Percentiles rank a stretch among this genome's conserved stretches.
Evolutionary conservation across 352 stramenopile species (phyloP).

Genomic region (Phytophthora palmivora): DNA sequence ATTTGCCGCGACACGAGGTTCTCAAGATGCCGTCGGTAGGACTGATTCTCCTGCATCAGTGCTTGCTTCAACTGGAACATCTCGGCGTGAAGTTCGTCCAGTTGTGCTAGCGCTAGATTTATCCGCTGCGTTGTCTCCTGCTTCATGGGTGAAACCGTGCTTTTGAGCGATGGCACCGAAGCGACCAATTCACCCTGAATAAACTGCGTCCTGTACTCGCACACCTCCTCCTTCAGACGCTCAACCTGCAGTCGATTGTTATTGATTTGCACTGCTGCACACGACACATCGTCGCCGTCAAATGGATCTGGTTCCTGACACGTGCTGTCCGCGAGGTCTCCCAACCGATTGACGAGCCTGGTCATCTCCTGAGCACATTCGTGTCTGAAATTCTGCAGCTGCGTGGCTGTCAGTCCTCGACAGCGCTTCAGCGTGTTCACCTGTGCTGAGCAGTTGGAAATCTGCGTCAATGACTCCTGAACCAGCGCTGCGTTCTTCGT

Average conservation of each 20-base stretch:
- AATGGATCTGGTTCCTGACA: constrained; percentile 20
- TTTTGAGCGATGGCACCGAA: constrained; percentile 1
- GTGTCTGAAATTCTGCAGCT: constrained; percentile 51
- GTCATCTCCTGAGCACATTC: constrained; percentile 62
- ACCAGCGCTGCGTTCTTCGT: constrained; percentile 55
- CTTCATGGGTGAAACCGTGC: constrained; percentile 2
- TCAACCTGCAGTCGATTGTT: constrained; percentile 35
- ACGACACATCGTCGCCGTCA: constrained; percentile 15
- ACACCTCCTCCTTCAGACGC: constrained; percentile 34
- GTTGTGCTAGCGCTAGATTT: constrained; percentile 47
- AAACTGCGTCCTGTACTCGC: constrained; percentile 24
- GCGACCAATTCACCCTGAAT: constrained; percentile 7
- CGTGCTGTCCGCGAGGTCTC: constrained; percentile 34
- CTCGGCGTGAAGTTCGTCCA: constrained; percentile 55
- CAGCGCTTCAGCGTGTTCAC: constrained; percentile 50
- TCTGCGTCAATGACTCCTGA: constrained; percentile 57
- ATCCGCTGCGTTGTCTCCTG: constrained; percentile 44
- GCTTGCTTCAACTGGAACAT: constrained; percentile 65
- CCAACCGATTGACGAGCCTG: constrained; percentile 47
- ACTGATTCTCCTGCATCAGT: constrained; percentile 55
- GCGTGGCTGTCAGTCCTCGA: constrained; percentile 38
- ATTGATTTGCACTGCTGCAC: constrained; percentile 5
- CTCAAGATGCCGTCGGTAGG: constrained; percentile 56
- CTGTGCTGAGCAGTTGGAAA: constrained; percentile 59
- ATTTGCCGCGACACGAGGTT: constrained; percentile 60